Percentiles rank a stretch among this genome's conserved stretches.
Evolutionary conservation across 2,329 filamentous ascomycete species (phyloP).

Genomic region (Madurella mycetomatis): DNA sequence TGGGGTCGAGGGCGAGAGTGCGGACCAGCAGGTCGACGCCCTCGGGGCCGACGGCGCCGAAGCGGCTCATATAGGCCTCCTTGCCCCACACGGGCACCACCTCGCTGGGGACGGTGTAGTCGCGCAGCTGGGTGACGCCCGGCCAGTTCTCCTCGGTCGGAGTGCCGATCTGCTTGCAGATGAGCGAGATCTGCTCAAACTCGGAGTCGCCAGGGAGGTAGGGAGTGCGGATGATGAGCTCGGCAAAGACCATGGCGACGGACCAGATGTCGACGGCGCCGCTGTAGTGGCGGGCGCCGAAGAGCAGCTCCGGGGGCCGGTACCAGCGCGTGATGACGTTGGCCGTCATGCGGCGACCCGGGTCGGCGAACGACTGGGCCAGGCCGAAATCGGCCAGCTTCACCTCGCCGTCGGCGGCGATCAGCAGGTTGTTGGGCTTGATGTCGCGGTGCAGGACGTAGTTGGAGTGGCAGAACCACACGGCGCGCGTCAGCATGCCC

Average conservation of each 20-base stretch:
- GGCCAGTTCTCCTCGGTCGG: slow-evolving; percentile 96
- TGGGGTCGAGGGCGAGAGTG: slow-evolving; percentile 82
- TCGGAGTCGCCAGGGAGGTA: slow-evolving; percentile 83
- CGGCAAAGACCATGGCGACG: slow-evolving; percentile 87
- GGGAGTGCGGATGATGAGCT: slow-evolving; percentile 76
- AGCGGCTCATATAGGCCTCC: slow-evolving; percentile 70
- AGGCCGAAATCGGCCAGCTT: slow-evolving; percentile 98
- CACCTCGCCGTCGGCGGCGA: slow-evolving; percentile 86
- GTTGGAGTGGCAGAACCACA: slow-evolving; percentile 97
- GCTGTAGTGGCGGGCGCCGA: slow-evolving; percentile 82
- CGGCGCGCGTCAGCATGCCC: slow-evolving; percentile 87
- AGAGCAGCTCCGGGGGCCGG: slow-evolving; percentile 87
- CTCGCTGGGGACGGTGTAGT: slow-evolving; percentile 63
- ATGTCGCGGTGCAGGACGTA: slow-evolving; percentile 95
- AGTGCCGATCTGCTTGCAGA: slow-evolving; percentile 80
- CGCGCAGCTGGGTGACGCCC: slow-evolving; percentile 73
- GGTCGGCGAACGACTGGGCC: slow-evolving; percentile 83
- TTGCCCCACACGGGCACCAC: slow-evolving; percentile 58
- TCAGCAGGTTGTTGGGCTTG: slow-evolving; percentile 96
- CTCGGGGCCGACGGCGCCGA: slow-evolving; percentile 73
- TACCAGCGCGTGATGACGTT: slow-evolving; percentile 98
- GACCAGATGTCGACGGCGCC: slow-evolving; percentile 94
- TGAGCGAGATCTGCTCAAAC: slow-evolving; percentile 78
- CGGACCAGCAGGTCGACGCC: slow-evolving; percentile 86
- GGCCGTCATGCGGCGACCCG: slow-evolving; percentile 81